A percentile compares a stretch with the other conserved stretches of the same genome.
phyloP scores from a whole-genome alignment of 140 eudicot species.

The Bidens hawaiensis region DNA sequence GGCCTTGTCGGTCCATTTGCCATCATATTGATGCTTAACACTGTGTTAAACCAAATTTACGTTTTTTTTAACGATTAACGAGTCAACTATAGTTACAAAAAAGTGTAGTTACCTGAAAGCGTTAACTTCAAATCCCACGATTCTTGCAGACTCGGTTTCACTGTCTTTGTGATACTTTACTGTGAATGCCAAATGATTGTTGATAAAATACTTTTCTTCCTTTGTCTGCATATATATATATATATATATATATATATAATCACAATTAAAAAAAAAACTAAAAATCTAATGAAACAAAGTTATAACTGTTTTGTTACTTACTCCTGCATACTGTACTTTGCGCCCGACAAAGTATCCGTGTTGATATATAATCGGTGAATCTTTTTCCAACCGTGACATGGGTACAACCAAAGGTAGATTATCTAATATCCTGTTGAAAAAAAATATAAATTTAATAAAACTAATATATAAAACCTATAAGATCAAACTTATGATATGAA shows the following conservation, averaged over 20 bases:
- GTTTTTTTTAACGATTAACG: not conserved
- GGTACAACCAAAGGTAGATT: slow-evolving; percentile 70
- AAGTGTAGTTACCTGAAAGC: slow-evolving; percentile 44
- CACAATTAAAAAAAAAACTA: not conserved
- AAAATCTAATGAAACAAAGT: not conserved
- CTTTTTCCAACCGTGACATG: slow-evolving; percentile 36
- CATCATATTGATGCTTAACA: slow-evolving; percentile 65
- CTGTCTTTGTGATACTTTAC: slow-evolving; percentile 59
- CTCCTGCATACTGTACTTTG: slow-evolving; percentile 51
- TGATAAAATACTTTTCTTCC: slow-evolving; percentile 53
- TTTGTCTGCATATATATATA: slow-evolving; percentile 47
- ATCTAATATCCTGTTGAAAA: slow-evolving; percentile 45
- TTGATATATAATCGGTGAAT: slow-evolving; percentile 35
- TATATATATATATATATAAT: no score
- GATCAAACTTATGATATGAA: not conserved
- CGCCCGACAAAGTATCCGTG: slow-evolving; percentile 58
- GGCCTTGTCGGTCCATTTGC: slow-evolving; percentile 47
- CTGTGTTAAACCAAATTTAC: slow-evolving; percentile 31
- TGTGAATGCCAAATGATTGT: slow-evolving; percentile 56
- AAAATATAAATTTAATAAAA: not conserved
- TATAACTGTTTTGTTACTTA: slow-evolving; percentile 19
- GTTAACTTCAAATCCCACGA: slow-evolving; percentile 65
- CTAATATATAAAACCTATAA: not conserved
- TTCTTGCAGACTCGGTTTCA: slow-evolving; percentile 62
- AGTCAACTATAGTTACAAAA: not conserved